Base-by-base conservation (phyloP, 352 stramenopile species). In the Pythium phragmitis region DNA sequence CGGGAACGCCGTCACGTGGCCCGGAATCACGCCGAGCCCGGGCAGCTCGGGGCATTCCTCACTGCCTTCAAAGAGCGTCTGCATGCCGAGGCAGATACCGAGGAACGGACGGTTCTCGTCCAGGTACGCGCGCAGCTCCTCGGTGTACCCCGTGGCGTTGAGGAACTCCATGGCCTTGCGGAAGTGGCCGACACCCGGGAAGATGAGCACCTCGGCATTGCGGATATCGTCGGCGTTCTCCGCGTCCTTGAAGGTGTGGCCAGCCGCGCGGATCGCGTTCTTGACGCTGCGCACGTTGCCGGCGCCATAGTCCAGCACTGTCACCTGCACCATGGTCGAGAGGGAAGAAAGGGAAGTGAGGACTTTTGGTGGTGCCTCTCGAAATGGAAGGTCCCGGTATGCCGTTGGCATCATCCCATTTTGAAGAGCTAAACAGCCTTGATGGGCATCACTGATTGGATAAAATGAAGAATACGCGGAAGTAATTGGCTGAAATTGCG, bases 21-120 rank as follows among this genome's bases (percentile, higher is more conserved):
- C 96, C 33, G 91, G 90, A 68, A 99, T 96, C 11, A 98, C 75
- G 26, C 96, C 96, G 14, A 99, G 77, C 12, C 97, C 97, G 52
- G 70, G 58, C 58, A 90, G 82, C 21, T 86, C 85, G 0, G 85
- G 82, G 34, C 82, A 89, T 71, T 99, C 97, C 9, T 99, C 95
- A 60, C 89, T 98, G 19, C 83, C 88, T 70, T 99, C 96, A 65
- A 99, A 99, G 11, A 99, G 77, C 19, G 95, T 98, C 73, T 99
- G 97, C 96, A 99, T 99, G 23, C 97, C 97, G 1, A 99, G 70
- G 76, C 97, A 99, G 58, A 99, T 99, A 51, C 96, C 97, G 39
- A 99, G 74, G 79, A 98, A 99, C 16, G 93, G 95, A 16, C 97
- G 79, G 68, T 94, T 73, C 26, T 82, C 69, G 37, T 62, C 33